phyloP scores from a whole-genome alignment of 2,329 filamentous ascomycete species.

The Penicillium verrucosum region DNA sequence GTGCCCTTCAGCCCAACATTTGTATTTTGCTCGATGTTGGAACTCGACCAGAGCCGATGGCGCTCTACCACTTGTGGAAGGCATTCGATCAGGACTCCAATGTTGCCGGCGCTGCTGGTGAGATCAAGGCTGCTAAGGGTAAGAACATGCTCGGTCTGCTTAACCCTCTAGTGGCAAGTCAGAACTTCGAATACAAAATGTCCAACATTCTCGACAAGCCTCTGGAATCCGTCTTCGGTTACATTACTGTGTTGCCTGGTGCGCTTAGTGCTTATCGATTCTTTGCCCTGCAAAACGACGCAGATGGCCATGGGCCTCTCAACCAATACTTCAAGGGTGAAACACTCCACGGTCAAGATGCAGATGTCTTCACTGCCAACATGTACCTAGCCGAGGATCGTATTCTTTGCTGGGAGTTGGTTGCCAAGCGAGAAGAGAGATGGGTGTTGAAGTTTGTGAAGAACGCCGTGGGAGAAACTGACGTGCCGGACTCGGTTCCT shows the following conservation, averaged over 20 bases:
- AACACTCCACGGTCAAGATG: slow-evolving; percentile 90
- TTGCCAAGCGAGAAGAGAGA: slow-evolving; percentile 88
- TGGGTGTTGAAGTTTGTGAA: slow-evolving; percentile 99
- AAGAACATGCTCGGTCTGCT: slow-evolving; percentile 76
- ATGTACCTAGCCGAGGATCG: slow-evolving; percentile 99
- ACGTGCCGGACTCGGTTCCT: slow-evolving; percentile 90
- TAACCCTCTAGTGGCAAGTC: slow-evolving; percentile 91
- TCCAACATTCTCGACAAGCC: slow-evolving; percentile 98
- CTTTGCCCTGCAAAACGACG: slow-evolving; percentile 92
- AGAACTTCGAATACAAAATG: slow-evolving; percentile 99
- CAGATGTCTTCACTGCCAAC: slow-evolving; percentile 96
- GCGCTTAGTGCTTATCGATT: slow-evolving; percentile 94
- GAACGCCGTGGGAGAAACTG: slow-evolving; percentile 92
- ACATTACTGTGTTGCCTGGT: slow-evolving; percentile 94
- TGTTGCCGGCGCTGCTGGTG: slow-evolving; percentile 92
- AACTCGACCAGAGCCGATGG: slow-evolving; percentile 81
- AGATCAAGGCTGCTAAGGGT: slow-evolving; percentile 96
- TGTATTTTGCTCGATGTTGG: slow-evolving; percentile 97
- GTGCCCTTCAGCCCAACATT: slow-evolving; percentile 88
- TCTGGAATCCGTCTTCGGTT: slow-evolving; percentile 93
- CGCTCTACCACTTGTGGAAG: slow-evolving; percentile 98
- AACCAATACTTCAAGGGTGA: slow-evolving; percentile 99
- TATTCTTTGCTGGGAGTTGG: slow-evolving; percentile 96
- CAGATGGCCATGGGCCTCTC: slow-evolving; percentile 88
- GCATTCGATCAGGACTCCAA: slow-evolving; percentile 97